These are phyloP conservation scores for Zalerion maritima DNA, from an alignment of 495 filamentous ascomycete species.

Conservation along the genomic window DNA sequence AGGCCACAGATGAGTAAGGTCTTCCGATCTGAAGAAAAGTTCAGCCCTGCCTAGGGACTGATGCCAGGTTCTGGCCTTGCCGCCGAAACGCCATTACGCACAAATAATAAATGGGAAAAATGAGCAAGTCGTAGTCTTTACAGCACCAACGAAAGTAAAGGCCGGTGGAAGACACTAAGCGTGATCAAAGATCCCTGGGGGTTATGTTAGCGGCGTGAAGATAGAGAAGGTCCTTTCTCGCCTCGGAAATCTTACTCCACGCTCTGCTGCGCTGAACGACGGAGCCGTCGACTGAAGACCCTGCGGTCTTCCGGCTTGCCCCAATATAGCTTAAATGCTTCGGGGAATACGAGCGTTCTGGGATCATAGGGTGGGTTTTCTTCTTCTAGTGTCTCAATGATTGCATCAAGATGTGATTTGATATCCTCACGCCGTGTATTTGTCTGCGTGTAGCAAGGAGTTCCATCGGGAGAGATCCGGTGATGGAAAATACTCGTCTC, in stretches of 20 bases:
- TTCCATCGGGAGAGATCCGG: conserved; percentile 62
- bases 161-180: no score
- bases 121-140: no score
- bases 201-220: not conserved
- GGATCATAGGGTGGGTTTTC: conserved; percentile 82
- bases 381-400: conserved; percentile 73
- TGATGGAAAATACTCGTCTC: conserved; percentile 78
- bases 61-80: no score
- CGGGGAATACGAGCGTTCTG: conserved; percentile 71
- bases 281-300: conserved; percentile 66
- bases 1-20: no score
- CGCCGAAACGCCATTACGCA: no score
- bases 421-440: conserved; percentile 55
- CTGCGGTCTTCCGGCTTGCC: conserved; percentile 63
- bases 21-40: no score
- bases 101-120: no score
- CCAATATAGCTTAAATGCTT: conserved; percentile 82
- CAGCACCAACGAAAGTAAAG: no score
- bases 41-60: no score
- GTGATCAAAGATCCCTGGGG: conserved; percentile 14
- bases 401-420: conserved; percentile 69
- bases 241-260: conserved; percentile 31
- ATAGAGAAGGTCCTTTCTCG: not conserved
- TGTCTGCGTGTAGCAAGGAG: conserved; percentile 67
- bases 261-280: conserved; percentile 42